A percentile compares a stretch with the other conserved stretches of the same genome.
phyloP scores from a whole-genome alignment of 2,329 filamentous ascomycete genomes.

The Sarocladiaceae sp. region DNA sequence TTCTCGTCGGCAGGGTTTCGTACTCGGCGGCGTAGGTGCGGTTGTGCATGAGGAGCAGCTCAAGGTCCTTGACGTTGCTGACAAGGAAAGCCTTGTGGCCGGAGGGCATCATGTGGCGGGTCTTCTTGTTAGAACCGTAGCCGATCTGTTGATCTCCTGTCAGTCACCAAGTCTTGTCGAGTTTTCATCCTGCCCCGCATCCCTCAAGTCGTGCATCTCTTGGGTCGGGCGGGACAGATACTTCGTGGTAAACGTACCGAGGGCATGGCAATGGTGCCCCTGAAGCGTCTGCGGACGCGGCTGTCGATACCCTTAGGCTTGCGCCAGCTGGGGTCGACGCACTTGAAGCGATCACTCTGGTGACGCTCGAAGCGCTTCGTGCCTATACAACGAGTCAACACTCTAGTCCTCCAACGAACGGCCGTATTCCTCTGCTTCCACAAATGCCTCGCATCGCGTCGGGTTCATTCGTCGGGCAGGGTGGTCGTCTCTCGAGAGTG shows the following conservation, averaged over 20 bases:
- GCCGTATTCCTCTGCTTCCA: slow-evolving; percentile 5
- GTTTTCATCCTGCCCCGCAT: slow-evolving; percentile 5
- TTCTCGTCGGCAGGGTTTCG: slow-evolving; percentile 40
- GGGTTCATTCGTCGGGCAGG: neutral
- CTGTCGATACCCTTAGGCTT: slow-evolving; percentile 99
- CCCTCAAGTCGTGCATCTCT: slow-evolving; percentile 2
- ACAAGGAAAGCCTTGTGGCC: slow-evolving; percentile 99
- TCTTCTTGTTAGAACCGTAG: slow-evolving; percentile 99
- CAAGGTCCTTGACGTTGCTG: slow-evolving; percentile 91
- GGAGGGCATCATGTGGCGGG: slow-evolving; percentile 95
- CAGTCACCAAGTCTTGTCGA: neutral
- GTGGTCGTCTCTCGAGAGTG: slow-evolving; percentile 5
- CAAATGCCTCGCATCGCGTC: neutral
- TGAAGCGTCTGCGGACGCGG: slow-evolving; percentile 94
- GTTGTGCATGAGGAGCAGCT: slow-evolving; percentile 99
- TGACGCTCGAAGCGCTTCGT: slow-evolving; percentile 94
- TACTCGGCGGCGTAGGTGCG: slow-evolving; percentile 98
- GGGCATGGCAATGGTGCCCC: slow-evolving; percentile 92
- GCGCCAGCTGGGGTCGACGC: slow-evolving; percentile 86
- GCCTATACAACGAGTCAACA: slow-evolving; percentile 52
- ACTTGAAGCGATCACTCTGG: slow-evolving; percentile 95
- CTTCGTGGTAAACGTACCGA: slow-evolving; percentile 60
- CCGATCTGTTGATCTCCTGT: slow-evolving; percentile 64
- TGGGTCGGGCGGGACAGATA: neutral
- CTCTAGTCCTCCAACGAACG: slow-evolving; percentile 12